These are phyloP conservation scores for Helianthus annuus DNA, from an alignment of 129 eudicot genomes.

Conservation along the genomic window HanXRQr2.0-SUNRISE NC_035440.2:20347267-20347766, in stretches of 20 bases:
- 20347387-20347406: not conserved
- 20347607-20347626: conserved; percentile 25
- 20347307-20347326: conserved; percentile 57
- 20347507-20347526: conserved; percentile 47
- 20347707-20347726: conserved; percentile 87
- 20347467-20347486: no score
- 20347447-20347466: not conserved
- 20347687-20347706: conserved; percentile 87
- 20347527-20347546: conserved; percentile 29
- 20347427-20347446: not conserved
- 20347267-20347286: conserved; percentile 93
- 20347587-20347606: conserved; percentile 25
- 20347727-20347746: conserved; percentile 97
- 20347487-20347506: no score
- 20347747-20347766: conserved; percentile 91
- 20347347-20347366: conserved; percentile 42
- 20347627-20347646: conserved; percentile 43
- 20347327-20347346: conserved; percentile 70
- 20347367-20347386: conserved; percentile 17
- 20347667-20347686: conserved; percentile 71
- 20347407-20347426: not conserved
- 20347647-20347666: conserved; percentile 61
- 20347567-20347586: conserved; percentile 34
- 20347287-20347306: conserved; percentile 48
- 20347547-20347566: conserved; percentile 29